Base-by-base conservation (phyloP, 108 stramenopile genomes). In the Stephanodiscus triporus region DNA sequence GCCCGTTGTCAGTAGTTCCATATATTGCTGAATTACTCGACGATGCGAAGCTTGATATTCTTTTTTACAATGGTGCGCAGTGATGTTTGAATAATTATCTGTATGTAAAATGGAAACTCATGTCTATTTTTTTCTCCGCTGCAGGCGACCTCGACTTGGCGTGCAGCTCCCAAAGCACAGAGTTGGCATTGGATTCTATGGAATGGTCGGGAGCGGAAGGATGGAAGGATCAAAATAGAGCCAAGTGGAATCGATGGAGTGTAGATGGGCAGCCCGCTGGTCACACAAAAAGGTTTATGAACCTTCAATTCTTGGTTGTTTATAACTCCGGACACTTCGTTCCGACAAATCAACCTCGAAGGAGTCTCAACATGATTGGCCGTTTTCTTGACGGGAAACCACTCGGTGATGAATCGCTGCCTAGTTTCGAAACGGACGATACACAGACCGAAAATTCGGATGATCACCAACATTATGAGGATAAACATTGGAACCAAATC, bases 61-160 rank as follows among this genome's bases (percentile, higher is more conserved):
- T 92, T 3, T 24, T 92, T 1, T 92, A 92, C 80, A 88, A 85
- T 62, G 91, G 91, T n/a, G n/a, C n/a, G n/a, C n/a, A n/a, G n/a
- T n/a, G n/a, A n/a, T n/a, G n/a, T n/a, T n/a, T n/a, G n/a, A n/a
- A n/a, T n/a, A n/a, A n/a, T n/a, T n/a, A n/a, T n/a, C n/a, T n/a
- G n/a, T n/a, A n/a, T n/a, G n/a, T n/a, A n/a, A n/a, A n/a, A n/a
- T n/a, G n/a, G n/a, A n/a, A n/a, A n/a, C n/a, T n/a, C n/a, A n/a
- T n/a, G n/a, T n/a, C n/a, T n/a, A n/a, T n/a, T n/a, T n/a, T n/a
- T n/a, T n/a, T n/a, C n/a, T n/a, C n/a, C n/a, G n/a, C n/a, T n/a
- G n/a, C n/a, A n/a, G n/a, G n/a, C 1, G 91, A 92, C 68, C 82
- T 85, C 19, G 91, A 92, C 65, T 48, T 92, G n/a, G 77, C 79